These are phyloP conservation scores for Rutstroemia sp. DNA, from an alignment of 2,329 filamentous ascomycete genomes.

Conservation along the genomic window DNA sequence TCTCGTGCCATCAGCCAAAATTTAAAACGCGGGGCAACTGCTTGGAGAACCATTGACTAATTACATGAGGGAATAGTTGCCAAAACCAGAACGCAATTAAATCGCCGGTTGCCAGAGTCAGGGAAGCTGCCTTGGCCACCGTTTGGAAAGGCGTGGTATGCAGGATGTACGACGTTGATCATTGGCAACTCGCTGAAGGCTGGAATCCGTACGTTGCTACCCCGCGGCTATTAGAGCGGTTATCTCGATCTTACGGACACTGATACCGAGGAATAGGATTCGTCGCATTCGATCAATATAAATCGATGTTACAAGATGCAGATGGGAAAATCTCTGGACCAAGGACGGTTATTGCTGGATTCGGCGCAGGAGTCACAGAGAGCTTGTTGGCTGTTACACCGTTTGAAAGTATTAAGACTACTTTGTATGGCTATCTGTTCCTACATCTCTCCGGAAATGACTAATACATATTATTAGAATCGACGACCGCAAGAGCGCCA, in stretches of 20 bases:
- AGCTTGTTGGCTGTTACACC: conserved; percentile 90
- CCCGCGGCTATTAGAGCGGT: background rate
- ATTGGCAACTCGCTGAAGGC: conserved; percentile 96
- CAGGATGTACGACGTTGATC: conserved; percentile 92
- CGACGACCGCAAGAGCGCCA: conserved; percentile 82
- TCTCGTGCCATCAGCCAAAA: background rate
- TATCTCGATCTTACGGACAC: background rate
- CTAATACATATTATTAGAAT: conserved; percentile 48
- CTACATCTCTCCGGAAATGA: background rate
- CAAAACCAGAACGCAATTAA: conserved; percentile 91
- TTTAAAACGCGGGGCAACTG: background rate
- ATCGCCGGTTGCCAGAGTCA: conserved; percentile 69
- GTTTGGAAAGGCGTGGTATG: conserved; percentile 93
- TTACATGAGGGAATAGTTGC: conserved; percentile 45
- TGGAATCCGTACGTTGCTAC: conserved; percentile 65
- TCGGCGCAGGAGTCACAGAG: conserved; percentile 91
- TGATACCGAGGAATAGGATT: conserved; percentile 50
- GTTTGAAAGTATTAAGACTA: conserved; percentile 97
- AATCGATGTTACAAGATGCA: conserved; percentile 69
- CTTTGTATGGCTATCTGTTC: conserved; percentile 47
- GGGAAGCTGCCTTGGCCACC: conserved; percentile 92
- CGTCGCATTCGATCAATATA: conserved; percentile 94
- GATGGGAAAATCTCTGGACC: conserved; percentile 87
- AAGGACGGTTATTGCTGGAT: conserved; percentile 84
- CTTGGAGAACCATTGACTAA: background rate